A percentile compares a stretch with the other conserved stretches of the same genome.
Conservation (phyloP, 257 asterid species). For the Fraxinus anomala region DNA sequence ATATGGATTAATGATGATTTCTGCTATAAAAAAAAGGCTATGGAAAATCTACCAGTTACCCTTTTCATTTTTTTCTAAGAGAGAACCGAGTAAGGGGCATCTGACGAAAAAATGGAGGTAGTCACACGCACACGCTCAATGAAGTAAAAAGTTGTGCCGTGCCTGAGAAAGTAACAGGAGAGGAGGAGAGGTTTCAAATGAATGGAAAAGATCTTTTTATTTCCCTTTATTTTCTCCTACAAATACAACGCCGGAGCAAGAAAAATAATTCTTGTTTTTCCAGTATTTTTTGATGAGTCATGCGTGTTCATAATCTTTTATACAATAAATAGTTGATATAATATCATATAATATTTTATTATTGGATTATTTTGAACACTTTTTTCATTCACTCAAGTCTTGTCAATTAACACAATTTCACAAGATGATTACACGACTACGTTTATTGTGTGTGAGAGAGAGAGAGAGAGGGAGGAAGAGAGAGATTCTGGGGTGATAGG, state of each 20-base stretch:
- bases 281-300: not conserved
- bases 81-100: constrained; percentile 18
- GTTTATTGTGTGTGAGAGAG: not conserved
- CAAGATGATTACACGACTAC: no score
- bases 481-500: constrained; percentile 18
- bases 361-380: no score
- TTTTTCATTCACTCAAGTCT: no score
- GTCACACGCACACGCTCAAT: constrained; percentile 17
- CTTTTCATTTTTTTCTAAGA: constrained; percentile 24
- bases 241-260: constrained; percentile 4
- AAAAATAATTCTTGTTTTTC: constrained; percentile 29
- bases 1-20: constrained; percentile 32
- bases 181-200: constrained; percentile 22
- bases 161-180: constrained; percentile 9
- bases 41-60: constrained; percentile 36
- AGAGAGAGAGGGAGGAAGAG: constrained; percentile 17
- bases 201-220: constrained; percentile 18
- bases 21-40: constrained; percentile 27
- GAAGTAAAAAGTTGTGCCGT: constrained; percentile 29
- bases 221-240: constrained; percentile 23
- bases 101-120: constrained; percentile 21
- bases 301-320: no score
- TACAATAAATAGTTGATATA: no score
- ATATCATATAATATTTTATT: no score
- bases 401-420: no score